Conservation (phyloP, 805 yeast species). For the Saturnispora ahearnii region DNA sequence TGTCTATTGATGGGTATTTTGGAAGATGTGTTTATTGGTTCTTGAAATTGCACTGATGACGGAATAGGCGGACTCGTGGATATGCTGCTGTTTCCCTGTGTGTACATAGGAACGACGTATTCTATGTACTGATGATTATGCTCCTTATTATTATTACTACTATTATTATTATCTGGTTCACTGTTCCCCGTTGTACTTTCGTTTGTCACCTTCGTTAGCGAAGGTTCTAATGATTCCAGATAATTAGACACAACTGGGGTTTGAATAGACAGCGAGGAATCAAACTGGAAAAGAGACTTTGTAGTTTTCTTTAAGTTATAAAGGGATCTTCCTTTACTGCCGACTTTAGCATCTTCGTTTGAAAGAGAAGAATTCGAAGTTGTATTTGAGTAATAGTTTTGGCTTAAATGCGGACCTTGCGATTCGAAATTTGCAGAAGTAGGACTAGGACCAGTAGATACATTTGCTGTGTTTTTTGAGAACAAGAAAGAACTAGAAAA, state of each 20-base stretch:
- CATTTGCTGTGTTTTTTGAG: not conserved
- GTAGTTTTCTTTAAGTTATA: slow-evolving; percentile 11
- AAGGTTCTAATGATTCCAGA: not conserved
- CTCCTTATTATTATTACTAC: not conserved
- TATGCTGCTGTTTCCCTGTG: not conserved
- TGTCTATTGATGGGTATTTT: slow-evolving; percentile 16
- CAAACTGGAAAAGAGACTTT: slow-evolving; percentile 11
- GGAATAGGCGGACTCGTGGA: not conserved
- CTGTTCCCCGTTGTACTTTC: not conserved
- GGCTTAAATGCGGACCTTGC: not conserved
- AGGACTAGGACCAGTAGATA: not conserved
- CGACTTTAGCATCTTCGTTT: slow-evolving; percentile 8
- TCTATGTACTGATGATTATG: not conserved
- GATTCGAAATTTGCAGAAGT: not conserved
- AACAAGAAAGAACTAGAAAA: slow-evolving; percentile 1
- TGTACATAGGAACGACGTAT: not conserved
- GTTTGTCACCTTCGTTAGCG: not conserved
- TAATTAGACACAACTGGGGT: not conserved
- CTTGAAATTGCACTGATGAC: not conserved
- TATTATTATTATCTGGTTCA: not conserved
- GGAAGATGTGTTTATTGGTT: not conserved
- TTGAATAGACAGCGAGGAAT: slow-evolving; percentile 4
- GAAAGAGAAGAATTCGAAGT: slow-evolving; percentile 11
- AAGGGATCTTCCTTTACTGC: slow-evolving; percentile 11
- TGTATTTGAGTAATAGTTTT: not conserved